phyloP scores from a whole-genome alignment of 306 rosid genomes.

The Pyrus communis region DNA sequence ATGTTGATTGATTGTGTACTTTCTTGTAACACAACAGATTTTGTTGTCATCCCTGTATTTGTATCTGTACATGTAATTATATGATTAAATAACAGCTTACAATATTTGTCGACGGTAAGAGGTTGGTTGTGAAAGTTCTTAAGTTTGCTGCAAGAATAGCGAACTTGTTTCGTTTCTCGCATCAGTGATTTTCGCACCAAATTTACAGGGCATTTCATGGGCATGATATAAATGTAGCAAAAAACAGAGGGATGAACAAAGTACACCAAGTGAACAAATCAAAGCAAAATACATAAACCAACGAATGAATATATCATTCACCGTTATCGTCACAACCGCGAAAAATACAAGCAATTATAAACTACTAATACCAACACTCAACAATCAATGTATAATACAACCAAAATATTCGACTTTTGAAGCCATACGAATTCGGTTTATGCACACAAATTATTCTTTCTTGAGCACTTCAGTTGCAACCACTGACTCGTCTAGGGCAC shows the following conservation, averaged over 20 bases:
- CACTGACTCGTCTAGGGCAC: slow-evolving; percentile 20
- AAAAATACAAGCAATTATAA: not conserved
- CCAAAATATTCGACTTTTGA: not conserved
- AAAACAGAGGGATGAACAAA: not conserved
- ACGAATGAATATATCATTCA: not conserved
- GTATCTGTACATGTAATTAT: not conserved
- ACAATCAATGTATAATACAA: not conserved
- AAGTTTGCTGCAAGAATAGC: too few species aligned
- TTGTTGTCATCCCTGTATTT: not conserved
- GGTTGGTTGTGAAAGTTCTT: not conserved
- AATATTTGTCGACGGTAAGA: not conserved
- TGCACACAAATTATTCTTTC: not conserved
- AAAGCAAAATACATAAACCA: not conserved
- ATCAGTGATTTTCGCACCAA: too few species aligned
- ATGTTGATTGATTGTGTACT: not conserved
- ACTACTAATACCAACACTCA: not conserved
- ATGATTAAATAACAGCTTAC: not conserved
- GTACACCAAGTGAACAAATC: not conserved
- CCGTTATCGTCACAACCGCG: not conserved
- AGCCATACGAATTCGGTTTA: not conserved
- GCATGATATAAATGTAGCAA: too few species aligned
- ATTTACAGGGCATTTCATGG: too few species aligned
- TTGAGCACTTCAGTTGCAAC: slow-evolving; percentile 4
- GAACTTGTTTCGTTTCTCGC: too few species aligned
- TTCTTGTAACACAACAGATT: not conserved